Base-by-base conservation (phyloP, 352 stramenopile species). In the Phytophthora sansomeana region DNA sequence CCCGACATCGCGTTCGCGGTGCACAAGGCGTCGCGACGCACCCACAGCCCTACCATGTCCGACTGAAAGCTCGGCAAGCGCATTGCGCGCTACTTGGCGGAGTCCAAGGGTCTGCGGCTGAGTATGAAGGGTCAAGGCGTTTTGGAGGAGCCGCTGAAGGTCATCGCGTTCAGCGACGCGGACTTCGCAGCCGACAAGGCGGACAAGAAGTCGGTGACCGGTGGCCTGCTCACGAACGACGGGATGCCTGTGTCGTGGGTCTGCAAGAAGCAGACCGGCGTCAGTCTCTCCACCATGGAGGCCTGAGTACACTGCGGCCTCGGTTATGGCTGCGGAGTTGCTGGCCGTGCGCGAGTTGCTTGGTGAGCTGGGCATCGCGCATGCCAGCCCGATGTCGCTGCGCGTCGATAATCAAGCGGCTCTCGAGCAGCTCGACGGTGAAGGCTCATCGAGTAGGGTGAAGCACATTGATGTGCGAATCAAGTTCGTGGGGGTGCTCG, bases 1-100 rank as follows among this genome's bases (percentile, higher is more conserved):
- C 68, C 75, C 0, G 59, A 76, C 53, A 77, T 74, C 17, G 14
- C 61, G 2, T 78, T 64, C 47, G 66, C 56, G 0, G 64, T 80
- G 5, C 55, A 80, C 43, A 38, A 62, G 8, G 52, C 62, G 1
- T 55, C 64, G 1, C 46, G 69, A 13, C 36, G 17, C 2, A 44
- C 53, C 10, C 69, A 77, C 32, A 28, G 32, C 1, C 69, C 64
- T 2, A 56, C 46, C 4, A 26, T 26, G 5, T 5, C 17, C 5
- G 53, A 77, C 41, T 65, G 42, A 30, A 58, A 55, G 24, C 9
- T 67, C 0, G 63, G 47, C 0, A 70, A 69, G 46, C 35, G 64
- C 6, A 57, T 74, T 6, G 4, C 26, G 13, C 46, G 59, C 5
- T 78, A 78, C 36, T 14, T 78, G 3, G 58, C 47, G 1, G 69